Base-by-base conservation (phyloP, 805 yeast genomes). In the fission yeast (Schizosaccharomyces pombe) region DNA sequence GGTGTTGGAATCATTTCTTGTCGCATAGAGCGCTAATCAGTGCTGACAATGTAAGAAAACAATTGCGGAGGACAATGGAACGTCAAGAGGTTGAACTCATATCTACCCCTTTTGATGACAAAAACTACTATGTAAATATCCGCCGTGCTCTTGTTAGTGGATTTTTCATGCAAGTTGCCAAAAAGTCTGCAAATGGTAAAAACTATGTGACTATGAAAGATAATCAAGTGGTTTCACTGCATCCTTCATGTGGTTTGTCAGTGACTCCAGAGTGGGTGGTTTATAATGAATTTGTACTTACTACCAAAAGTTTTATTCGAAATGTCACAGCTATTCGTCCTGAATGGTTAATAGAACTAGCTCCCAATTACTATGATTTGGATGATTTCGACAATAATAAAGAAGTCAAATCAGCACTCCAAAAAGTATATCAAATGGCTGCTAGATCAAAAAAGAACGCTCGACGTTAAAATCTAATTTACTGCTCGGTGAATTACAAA, bases 151-250 rank as follows among this genome's bases (percentile, higher is more conserved):
- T 91, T 56, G 75, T 85, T 3, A 76, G 85, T n/a, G 98, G 98
- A 1, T 87, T 86, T 67, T 91, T 91, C 72, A 87, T 91, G 97
- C 98, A 91, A 70, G 94, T 84, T 55, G 97, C 96, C 33, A 91
- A 87, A 70, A 85, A 84, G 71, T 78, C 76, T 47, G 58, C 65
- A 31, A 64, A 64, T 56, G 72, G 74, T 26, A 82, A 80, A 62
- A 87, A 84, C n/a, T 89, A 82, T 66, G 75, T 83, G 61, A 91
- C 98, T 0, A 82, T 87, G 53, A 86, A 86, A 68, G 98, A 91
- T 67, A 86, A 87, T 64, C 98, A 91, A 70, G 97, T 89, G 58
- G 97, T 89, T 11, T 69, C 86, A 62, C 74, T 91, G 52, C 98
- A 91, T 65, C 98, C 98, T 57, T 80, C 91, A 55, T 85, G 96